These are phyloP conservation scores for Leccinum subfulvum DNA, from an alignment of 1,284 basidiomycete genomes.

Conservation along the genomic window DNA sequence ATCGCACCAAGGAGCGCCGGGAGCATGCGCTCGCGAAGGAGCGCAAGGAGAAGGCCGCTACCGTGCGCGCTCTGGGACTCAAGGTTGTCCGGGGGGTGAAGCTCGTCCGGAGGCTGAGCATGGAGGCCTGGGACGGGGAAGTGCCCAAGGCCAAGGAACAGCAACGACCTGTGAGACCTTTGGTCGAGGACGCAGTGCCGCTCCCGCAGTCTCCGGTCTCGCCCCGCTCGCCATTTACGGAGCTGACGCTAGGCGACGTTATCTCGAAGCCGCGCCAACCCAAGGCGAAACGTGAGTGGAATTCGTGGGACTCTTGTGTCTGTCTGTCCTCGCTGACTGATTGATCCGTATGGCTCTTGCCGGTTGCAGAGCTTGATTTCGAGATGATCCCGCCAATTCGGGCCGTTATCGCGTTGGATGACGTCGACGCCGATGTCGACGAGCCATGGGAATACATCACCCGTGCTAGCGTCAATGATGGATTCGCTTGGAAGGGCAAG, in stretches of 20 bases:
- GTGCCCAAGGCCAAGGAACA: conserved; percentile 6
- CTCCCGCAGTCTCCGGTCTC: background rate
- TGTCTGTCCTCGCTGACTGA: background rate
- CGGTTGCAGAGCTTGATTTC: conserved; percentile 36
- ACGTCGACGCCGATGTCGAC: conserved; percentile 33
- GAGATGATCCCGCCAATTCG: conserved; percentile 43
- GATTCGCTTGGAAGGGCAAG: conserved; percentile 36
- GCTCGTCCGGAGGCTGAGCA: conserved; percentile 27
- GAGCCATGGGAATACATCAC: conserved; percentile 48
- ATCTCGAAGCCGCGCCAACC: conserved; percentile 23
- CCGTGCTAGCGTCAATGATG: conserved; percentile 36
- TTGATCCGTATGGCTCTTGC: conserved; percentile 5
- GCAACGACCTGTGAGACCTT: background rate
- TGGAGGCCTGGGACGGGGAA: conserved; percentile 34
- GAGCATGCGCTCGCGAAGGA: conserved; percentile 32
- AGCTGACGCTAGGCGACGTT: conserved; percentile 30
- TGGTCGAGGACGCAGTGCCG: background rate
- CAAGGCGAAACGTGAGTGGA: conserved; percentile 30
- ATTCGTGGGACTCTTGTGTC: background rate
- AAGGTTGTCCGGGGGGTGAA: conserved; percentile 23
- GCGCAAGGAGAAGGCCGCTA: conserved; percentile 31
- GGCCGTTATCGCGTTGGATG: conserved; percentile 46
- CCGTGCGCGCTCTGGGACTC: conserved; percentile 18
- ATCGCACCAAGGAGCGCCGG: conserved; percentile 33
- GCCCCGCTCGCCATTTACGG: conserved; percentile 12